These are phyloP conservation scores for Beauveria australis DNA, from an alignment of 2,329 filamentous ascomycete species.

Conservation along the genomic window DNA sequence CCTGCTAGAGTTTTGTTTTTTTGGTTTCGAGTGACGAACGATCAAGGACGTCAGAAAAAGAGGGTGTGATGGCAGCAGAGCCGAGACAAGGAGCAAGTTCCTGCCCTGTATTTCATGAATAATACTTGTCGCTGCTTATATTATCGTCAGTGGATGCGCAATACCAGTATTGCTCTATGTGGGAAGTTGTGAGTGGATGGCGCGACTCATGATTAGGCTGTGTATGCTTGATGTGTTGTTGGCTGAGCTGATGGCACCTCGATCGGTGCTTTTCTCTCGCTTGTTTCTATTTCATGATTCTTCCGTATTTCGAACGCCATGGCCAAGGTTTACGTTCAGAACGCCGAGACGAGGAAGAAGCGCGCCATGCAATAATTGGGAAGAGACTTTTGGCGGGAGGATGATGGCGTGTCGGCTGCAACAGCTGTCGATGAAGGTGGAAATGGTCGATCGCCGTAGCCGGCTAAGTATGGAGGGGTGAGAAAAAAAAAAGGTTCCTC, in stretches of 20 bases:
- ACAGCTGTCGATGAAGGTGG: conserved; percentile 6
- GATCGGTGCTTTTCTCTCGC: neutral
- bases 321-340: neutral
- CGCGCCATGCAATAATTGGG: neutral
- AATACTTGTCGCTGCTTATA: neutral
- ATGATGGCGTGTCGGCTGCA: neutral
- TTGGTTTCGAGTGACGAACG: neutral
- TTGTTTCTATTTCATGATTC: neutral
- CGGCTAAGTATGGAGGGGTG: neutral
- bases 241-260: neutral
- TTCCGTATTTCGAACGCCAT: neutral
- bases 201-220: neutral
- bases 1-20: neutral
- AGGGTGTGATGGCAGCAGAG: neutral
- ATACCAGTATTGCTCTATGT: neutral
- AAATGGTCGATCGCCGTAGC: conserved; percentile 8
- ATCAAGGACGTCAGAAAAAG: neutral
- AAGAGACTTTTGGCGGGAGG: neutral
- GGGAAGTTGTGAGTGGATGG: neutral
- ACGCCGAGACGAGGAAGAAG: neutral
- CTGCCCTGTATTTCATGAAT: neutral
- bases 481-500: neutral
- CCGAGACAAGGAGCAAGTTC: neutral
- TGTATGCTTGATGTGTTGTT: neutral
- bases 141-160: neutral